Evolutionary conservation across 2,329 filamentous ascomycete species (phyloP).

Genomic region (Alternaria solani): DNA sequence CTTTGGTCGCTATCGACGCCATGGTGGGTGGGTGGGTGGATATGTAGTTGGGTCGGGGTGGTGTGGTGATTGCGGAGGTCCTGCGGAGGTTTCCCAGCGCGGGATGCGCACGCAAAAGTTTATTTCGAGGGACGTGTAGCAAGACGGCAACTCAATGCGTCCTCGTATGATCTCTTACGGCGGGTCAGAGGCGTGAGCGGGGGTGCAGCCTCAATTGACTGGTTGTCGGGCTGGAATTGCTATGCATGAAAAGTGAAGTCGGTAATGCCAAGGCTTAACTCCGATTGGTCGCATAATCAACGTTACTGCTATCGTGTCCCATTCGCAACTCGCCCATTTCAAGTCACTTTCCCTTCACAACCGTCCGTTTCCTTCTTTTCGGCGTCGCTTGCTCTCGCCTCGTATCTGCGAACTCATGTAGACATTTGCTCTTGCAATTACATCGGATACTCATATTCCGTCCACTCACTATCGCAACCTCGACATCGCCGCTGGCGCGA

Average conservation of each 20-base stretch:
- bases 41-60: slow-evolving; percentile 5
- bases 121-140: background rate
- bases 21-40: slow-evolving; percentile 22
- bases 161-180: background rate
- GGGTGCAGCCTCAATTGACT: slow-evolving; percentile 22
- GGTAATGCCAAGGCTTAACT: slow-evolving; percentile 32
- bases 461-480: slow-evolving; percentile 29
- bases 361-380: slow-evolving; percentile 10
- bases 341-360: slow-evolving; percentile 5
- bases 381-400: slow-evolving; percentile 6
- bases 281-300: slow-evolving; percentile 37
- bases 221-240: slow-evolving; percentile 1
- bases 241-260: slow-evolving; percentile 34
- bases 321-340: slow-evolving; percentile 19
- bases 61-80: slow-evolving; percentile 22
- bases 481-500: slow-evolving; percentile 25
- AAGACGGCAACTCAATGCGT: slow-evolving; percentile 35
- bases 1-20: slow-evolving; percentile 32
- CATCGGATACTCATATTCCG: slow-evolving; percentile 24
- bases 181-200: slow-evolving; percentile 7
- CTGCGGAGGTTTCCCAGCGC: slow-evolving; percentile 11
- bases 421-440: slow-evolving; percentile 15
- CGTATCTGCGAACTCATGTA: slow-evolving; percentile 23
- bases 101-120: slow-evolving; percentile 5
- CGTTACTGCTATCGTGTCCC: slow-evolving; percentile 41